A percentile compares a stretch with the other conserved stretches of the same genome.
Evolutionary conservation across 1,284 basidiomycete species (phyloP).

Genomic region (Malassezia pachydermatis): DNA sequence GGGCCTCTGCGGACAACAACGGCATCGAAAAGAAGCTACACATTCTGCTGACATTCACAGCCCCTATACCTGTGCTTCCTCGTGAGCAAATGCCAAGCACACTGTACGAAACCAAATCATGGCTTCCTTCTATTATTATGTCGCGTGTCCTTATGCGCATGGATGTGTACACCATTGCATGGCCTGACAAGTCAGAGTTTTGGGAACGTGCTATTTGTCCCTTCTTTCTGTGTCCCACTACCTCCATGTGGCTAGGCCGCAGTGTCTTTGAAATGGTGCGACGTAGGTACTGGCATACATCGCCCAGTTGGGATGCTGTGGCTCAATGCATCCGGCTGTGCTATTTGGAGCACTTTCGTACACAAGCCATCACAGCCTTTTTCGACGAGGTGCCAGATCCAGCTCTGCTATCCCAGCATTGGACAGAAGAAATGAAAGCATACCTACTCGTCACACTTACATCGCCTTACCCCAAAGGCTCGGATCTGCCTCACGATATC

Average conservation of each 20-base stretch:
- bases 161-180: constrained; percentile 23
- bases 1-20: not conserved
- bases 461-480: not conserved
- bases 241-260: constrained; percentile 24
- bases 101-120: not conserved
- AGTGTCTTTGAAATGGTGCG: constrained; percentile 28
- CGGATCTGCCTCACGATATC: not conserved
- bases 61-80: constrained; percentile 6
- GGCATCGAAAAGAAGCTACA: not conserved
- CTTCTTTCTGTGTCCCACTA: constrained; percentile 21
- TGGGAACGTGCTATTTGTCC: constrained; percentile 25
- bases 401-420: not conserved
- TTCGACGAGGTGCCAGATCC: not conserved
- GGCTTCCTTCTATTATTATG: not conserved
- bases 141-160: not conserved
- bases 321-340: constrained; percentile 26
- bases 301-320: constrained; percentile 25
- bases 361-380: constrained; percentile 28
- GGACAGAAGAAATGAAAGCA: constrained; percentile 8
- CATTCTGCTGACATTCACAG: constrained; percentile 1
- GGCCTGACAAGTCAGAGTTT: constrained; percentile 27
- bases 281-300: constrained; percentile 29
- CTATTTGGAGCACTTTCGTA: constrained; percentile 26
- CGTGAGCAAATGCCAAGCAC: not conserved
- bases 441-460: constrained; percentile 9